Evolutionary conservation across 805 yeast genomes (phyloP).

Genomic region (Candida golubevii): DNA sequence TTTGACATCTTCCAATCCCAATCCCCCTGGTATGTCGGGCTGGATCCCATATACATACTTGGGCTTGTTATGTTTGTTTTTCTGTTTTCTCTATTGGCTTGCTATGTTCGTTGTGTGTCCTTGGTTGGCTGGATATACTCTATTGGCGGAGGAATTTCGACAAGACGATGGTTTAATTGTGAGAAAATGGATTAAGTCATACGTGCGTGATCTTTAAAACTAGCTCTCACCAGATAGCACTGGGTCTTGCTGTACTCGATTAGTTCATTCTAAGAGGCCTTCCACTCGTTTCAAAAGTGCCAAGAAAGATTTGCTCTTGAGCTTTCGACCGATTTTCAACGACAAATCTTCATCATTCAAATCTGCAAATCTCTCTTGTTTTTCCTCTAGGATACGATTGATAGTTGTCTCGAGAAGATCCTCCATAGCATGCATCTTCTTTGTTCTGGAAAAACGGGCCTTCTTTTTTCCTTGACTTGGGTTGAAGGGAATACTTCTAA

Average conservation of each 20-base stretch:
- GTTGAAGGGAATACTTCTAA: constrained; percentile 6
- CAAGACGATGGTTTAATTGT: constrained; percentile 57
- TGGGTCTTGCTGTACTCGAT: background rate
- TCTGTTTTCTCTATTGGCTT: constrained; percentile 54
- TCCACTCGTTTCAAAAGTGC: constrained; percentile 14
- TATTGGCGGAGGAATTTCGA: constrained; percentile 37
- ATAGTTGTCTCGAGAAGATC: constrained; percentile 7
- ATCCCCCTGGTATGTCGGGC: constrained; percentile 36
- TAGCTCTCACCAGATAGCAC: background rate
- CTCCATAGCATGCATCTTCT: constrained; percentile 1
- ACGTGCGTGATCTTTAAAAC: constrained; percentile 2
- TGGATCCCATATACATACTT: constrained; percentile 50
- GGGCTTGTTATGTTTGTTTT: constrained; percentile 37
- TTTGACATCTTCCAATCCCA: constrained; percentile 33
- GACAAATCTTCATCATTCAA: constrained; percentile 14
- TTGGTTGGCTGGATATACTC: constrained; percentile 38
- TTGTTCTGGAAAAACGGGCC: constrained; percentile 1
- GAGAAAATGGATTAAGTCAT: constrained; percentile 50
- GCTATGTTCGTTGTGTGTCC: constrained; percentile 49
- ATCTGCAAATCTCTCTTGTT: constrained; percentile 2
- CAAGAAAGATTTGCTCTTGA: constrained; percentile 12
- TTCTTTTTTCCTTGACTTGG: constrained; percentile 1
- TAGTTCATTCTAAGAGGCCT: constrained; percentile 6
- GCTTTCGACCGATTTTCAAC: constrained; percentile 10
- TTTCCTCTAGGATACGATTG: constrained; percentile 4